Conservation (phyloP, 2,329 filamentous ascomycete species). For the Pestalotiopsis sp. region DNA sequence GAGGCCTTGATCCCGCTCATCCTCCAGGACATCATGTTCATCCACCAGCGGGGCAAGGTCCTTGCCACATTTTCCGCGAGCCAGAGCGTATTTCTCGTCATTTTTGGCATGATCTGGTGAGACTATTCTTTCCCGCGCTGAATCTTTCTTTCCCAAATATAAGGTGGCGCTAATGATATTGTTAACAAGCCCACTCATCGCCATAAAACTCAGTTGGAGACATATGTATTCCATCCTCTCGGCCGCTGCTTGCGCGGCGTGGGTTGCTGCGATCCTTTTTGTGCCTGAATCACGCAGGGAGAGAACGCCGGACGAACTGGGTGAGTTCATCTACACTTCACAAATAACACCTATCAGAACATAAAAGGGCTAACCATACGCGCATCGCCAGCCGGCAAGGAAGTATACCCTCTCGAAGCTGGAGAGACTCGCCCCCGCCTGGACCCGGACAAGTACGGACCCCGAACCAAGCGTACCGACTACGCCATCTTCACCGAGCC, state of each 20-base stretch:
- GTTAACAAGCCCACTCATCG: conserved; percentile 30
- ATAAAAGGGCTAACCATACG: not conserved
- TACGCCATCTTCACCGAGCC: conserved; percentile 34
- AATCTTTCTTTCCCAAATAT: not conserved
- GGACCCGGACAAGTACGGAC: conserved; percentile 28
- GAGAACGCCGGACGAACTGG: conserved; percentile 32
- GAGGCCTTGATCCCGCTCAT: conserved; percentile 40
- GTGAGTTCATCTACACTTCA: conserved; percentile 14
- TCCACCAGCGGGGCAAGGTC: conserved; percentile 39
- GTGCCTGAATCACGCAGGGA: conserved; percentile 39
- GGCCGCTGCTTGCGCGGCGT: conserved; percentile 32
- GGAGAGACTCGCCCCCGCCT: conserved; percentile 31
- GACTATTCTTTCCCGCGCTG: not conserved
- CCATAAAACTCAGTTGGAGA: conserved; percentile 34
- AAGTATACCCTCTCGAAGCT: conserved; percentile 24
- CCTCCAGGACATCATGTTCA: conserved; percentile 41
- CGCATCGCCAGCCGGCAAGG: conserved; percentile 19
- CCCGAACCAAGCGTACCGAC: conserved; percentile 32
- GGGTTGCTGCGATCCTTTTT: conserved; percentile 34
- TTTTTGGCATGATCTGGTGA: conserved; percentile 21
- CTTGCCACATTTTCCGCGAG: conserved; percentile 33
- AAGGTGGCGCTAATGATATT: not conserved
- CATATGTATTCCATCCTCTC: conserved; percentile 39
- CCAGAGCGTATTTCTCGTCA: conserved; percentile 33
- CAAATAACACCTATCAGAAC: rapidly evolving